Evolutionary conservation across 208 protist genomes (phyloP), one percentile per base, ranked within the genome.

Genomic region (Crithidia acanthocephali): DNA sequence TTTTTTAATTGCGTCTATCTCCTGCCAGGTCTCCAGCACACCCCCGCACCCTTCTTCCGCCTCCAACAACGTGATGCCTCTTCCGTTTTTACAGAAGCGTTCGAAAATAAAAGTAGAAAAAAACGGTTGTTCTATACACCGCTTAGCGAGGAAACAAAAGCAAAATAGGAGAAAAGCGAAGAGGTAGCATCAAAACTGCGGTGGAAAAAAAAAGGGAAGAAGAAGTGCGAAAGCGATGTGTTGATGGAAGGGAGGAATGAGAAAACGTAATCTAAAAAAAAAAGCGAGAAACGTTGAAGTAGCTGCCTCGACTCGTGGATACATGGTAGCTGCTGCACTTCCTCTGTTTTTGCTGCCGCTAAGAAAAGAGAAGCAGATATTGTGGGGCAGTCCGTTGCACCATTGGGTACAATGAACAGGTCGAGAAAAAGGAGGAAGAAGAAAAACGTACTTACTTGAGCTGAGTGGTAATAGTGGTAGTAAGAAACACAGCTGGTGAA

Each of bases 211-310:
- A 56, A 47, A 32, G n/a, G 53, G 47, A n/a, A 68, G 18, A 59
- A 47, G 30, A 58, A n/a, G 44, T 48, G 44, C 18, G 44, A 9
- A 15, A n/a, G 18, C 4, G 5, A 15, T 9, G 2, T 48, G 44
- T 15, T 48, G 9, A 15, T 48, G 53, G 51, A 18, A 53, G 8
- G 48, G 23, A 53, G 7, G 37, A 44, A 44, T 44, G 37, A 23
- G 48, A 23, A 53, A 53, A 28, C 48, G 16, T 23, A 47, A 52
- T 13, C 3, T 50, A 48, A 47, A 33, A 50, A 64, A 72, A 63
- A 28, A 65, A 72, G 44, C 27, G 30, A 57, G 55, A 56, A 50
- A 64, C 33, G 42, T 60, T 58, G 64, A 60, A 69, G 52, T 60
- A 60, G 60, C 60, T 66, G 32, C 47, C 60, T 50, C 42, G 30